These are phyloP conservation scores for Lignosus rhinocerotis DNA, from an alignment of 1,284 basidiomycete genomes.

Conservation along the genomic window DNA sequence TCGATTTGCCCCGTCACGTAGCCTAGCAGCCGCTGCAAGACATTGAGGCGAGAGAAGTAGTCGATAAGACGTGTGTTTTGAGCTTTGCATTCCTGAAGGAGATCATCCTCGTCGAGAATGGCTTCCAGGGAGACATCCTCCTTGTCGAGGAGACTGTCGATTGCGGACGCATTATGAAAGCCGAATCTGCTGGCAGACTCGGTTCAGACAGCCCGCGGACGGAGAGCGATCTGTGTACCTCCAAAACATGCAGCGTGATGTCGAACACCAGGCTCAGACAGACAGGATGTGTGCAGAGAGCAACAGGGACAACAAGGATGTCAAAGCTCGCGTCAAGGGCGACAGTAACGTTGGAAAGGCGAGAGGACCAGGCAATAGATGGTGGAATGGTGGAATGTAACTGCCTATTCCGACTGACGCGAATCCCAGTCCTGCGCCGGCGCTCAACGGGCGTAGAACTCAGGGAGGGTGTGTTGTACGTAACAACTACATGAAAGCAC, in stretches of 20 bases:
- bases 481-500: slow-evolving; percentile 25
- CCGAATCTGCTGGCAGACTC: slow-evolving; percentile 62
- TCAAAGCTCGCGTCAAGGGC: not conserved
- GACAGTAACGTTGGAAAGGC: not conserved
- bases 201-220: slow-evolving; percentile 23
- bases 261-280: not conserved
- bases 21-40: slow-evolving; percentile 76
- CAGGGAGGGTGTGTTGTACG: slow-evolving; percentile 17
- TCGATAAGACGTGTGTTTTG: slow-evolving; percentile 89
- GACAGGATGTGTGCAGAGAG: not conserved
- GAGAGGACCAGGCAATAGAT: not conserved
- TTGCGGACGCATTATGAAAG: slow-evolving; percentile 80
- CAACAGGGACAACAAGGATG: not conserved
- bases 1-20: slow-evolving; percentile 88
- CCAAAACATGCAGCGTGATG: slow-evolving; percentile 34
- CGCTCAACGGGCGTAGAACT: slow-evolving; percentile 13
- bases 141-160: slow-evolving; percentile 83
- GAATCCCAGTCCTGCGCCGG: slow-evolving; percentile 14
- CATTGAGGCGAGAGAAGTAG: slow-evolving; percentile 81
- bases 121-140: slow-evolving; percentile 86
- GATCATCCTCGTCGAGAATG: slow-evolving; percentile 91
- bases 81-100: slow-evolving; percentile 93
- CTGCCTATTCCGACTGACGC: slow-evolving; percentile 26
- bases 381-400: slow-evolving; percentile 20
- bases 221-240: slow-evolving; percentile 29